Evolutionary conservation across 768 basidiomycete genomes (phyloP).

Genomic region (Boletus huronensis): DNA sequence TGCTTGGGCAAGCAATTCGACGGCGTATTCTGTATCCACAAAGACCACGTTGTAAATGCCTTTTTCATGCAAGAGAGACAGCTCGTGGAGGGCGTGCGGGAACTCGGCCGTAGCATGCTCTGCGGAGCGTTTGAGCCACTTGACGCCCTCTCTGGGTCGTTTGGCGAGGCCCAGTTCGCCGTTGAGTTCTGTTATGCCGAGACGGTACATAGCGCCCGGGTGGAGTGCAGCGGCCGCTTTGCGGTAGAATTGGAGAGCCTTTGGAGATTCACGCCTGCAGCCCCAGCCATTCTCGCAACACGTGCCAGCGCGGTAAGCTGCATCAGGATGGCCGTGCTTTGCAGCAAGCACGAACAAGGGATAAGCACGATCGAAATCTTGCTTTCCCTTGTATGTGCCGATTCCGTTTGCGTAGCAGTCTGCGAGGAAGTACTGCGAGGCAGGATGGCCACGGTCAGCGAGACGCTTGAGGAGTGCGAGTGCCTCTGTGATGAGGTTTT

Average conservation of each 20-base stretch:
- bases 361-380: constrained; percentile 97
- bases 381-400: constrained; percentile 81
- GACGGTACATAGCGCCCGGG: constrained; percentile 93
- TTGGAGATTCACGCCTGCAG: constrained; percentile 85
- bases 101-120: constrained; percentile 94
- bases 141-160: constrained; percentile 93
- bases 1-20: constrained; percentile 91
- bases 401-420: constrained; percentile 99
- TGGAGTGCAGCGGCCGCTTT: constrained; percentile 91
- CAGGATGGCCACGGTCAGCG: constrained; percentile 90
- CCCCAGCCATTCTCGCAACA: constrained; percentile 99
- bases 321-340: constrained; percentile 96
- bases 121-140: constrained; percentile 96
- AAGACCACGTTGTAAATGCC: constrained; percentile 98
- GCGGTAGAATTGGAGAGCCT: constrained; percentile 89
- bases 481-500: constrained; percentile 88
- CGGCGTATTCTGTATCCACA: constrained; percentile 93
- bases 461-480: constrained; percentile 82
- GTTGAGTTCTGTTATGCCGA: constrained; percentile 94
- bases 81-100: constrained; percentile 93
- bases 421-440: constrained; percentile 95
- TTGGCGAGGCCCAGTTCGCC: constrained; percentile 86
- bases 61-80: constrained; percentile 91
- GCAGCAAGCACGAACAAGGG: constrained; percentile 94
- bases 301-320: constrained; percentile 91